Conservation (phyloP, 192 early-diverging fungal species). For the Thamnidium elegans region DNA sequence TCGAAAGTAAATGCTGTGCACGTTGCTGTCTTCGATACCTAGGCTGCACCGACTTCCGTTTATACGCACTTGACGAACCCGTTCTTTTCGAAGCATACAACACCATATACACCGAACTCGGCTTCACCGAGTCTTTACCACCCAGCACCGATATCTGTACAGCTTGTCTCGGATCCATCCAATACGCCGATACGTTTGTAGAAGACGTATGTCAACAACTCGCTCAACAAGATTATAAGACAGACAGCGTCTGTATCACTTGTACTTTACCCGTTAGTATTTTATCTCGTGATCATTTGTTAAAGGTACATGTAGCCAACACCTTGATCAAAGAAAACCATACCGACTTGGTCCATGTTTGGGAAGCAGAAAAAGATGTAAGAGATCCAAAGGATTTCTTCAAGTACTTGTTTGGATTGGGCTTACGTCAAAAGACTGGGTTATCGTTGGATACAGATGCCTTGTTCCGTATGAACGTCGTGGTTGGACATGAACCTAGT, state of each 20-base stretch:
- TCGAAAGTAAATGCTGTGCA: constrained; percentile 22
- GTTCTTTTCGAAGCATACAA: constrained; percentile 6
- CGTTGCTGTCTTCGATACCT: constrained; percentile 28
- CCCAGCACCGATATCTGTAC: constrained; percentile 14
- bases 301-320: constrained; percentile 31
- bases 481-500: constrained; percentile 52
- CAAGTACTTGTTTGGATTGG: constrained; percentile 41
- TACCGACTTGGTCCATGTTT: background rate
- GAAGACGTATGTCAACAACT: constrained; percentile 28
- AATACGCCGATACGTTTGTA: constrained; percentile 29
- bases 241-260: constrained; percentile 36
- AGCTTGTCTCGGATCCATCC: constrained; percentile 37
- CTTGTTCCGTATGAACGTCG: constrained; percentile 49
- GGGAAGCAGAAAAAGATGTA: constrained; percentile 4
- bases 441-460: constrained; percentile 38
- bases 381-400: constrained; percentile 64
- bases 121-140: background rate
- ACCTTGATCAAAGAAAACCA: constrained; percentile 1
- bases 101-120: background rate
- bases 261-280: constrained; percentile 41
- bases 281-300: constrained; percentile 39
- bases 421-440: constrained; percentile 30
- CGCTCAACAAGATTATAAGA: constrained; percentile 31
- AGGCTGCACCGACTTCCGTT: background rate
- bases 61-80: constrained; percentile 14